Evolutionary conservation across 345 rosid species (phyloP), one percentile per base, ranked within the genome.

Genomic region (Eucalyptus marginata): DNA sequence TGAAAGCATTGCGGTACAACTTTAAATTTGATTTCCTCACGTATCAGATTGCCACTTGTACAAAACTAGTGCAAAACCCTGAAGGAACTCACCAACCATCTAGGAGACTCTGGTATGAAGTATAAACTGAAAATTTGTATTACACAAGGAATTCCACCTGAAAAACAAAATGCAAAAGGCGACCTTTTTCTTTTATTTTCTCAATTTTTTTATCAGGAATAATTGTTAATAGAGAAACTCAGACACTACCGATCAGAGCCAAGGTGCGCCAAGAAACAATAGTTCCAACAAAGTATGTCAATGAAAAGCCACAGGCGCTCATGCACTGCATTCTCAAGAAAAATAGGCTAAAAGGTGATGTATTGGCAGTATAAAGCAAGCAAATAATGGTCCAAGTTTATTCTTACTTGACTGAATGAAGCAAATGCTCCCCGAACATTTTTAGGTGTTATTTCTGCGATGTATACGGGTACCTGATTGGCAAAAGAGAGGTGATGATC

Each of bases 21-120:
- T n/a, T 49, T 49, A 18, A 8, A 40, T 84, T 49, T 17, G 16
- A 46, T 71, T 49, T 47, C 64, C 46, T n/a, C 47, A 76, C 83
- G 22, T 76, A 18, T 76, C 46, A 36, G 47, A 36, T 76, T 76
- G 47, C 8, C 83, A 76, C 47, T 76, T 20, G 27, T 40, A 36
- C 88, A 24, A 43, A 86, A 49, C 90, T 25, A 36, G 22, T 46
- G 33, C 22, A 89, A 54, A 49, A 54, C 33, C 46, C 29, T 49
- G 49, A 47, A 15, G 76, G 50, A 49, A 87, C 91, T 88, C 14
- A 92, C 93, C 90, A 92, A 87, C 92, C 92, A 92, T 83, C 93
- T 92, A 17, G 93, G 93, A 66, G 93, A 92, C 89, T 92, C 93
- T 1, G 91, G 92, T 22, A 91, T 87, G 86, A 92, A 87, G 68